Base-by-base conservation (phyloP, 768 basidiomycete species). In the Termitomyces heimii region DNA sequence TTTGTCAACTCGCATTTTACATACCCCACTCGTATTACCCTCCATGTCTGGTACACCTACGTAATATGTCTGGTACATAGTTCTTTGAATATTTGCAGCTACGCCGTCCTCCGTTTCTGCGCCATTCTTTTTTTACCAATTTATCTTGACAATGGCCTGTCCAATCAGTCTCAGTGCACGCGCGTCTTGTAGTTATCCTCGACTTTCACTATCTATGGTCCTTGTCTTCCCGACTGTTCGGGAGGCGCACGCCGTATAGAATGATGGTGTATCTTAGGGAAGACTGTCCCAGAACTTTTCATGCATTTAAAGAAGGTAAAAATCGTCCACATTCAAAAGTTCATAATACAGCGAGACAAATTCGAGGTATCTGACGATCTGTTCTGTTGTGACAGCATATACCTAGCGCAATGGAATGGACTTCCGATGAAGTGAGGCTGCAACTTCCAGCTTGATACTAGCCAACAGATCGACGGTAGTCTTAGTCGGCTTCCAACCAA, bases 401-500 rank as follows among this genome's bases (percentile, higher is more conserved):
- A 2, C 7, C 34, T 45, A 57, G 26, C 42, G 49, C 26, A 57
- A 22, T 22, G 28, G 49, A 2, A 50, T 32, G 7, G 48, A 42
- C 9, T 52, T 58, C 45, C 57, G 53, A 6, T 31, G 39, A 37
- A 58, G 29, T 7, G 57, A 45, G 31, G 65, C 66, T 28, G 73
- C 67, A 26, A 78, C 70, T 59, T 82, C 78, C 1, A 68, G 63
- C 46, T 65, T 65, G 56, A 82, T 69, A 60, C 74, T 77, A 14
- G 67, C 73, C 45, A 79, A 56, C 65, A 83, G 62, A 55, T 80
- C 77, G 14, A 49, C 54, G 7, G 66, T 77, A 1, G 70, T 73
- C 55, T 76, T 70, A 16, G 63, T 68, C 1, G 79, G 78, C 52
- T 71, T 73, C 79, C 80, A 81, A 4, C 80, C 79, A 57, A 81